A percentile compares a stretch with the other conserved stretches of the same genome.
These are phyloP conservation scores for Eimeria zaria DNA, from an alignment of 169 alveolate species.

Conservation along the genomic window DNA sequence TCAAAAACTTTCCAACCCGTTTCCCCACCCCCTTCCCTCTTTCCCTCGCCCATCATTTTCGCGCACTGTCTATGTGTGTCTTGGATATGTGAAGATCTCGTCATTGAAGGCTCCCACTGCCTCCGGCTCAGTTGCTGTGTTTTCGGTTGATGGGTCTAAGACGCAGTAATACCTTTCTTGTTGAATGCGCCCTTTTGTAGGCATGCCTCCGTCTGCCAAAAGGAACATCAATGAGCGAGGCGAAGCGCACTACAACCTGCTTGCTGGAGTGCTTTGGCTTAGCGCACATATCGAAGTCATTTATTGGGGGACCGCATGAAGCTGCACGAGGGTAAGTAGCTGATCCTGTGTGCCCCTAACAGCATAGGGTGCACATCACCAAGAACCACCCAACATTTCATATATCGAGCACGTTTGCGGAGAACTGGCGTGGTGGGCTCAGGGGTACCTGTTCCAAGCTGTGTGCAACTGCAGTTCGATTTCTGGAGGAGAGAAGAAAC, in stretches of 20 bases:
- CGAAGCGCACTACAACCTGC: slow-evolving; percentile 40
- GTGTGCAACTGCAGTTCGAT: slow-evolving; percentile 86
- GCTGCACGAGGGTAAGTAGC: slow-evolving; percentile 70
- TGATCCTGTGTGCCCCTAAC: neutral
- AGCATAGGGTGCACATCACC: neutral
- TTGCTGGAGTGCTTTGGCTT: slow-evolving; percentile 65
- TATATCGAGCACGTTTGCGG: neutral
- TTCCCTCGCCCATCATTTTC: neutral
- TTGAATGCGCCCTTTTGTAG: neutral
- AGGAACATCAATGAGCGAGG: slow-evolving; percentile 50
- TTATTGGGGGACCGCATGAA: slow-evolving; percentile 63
- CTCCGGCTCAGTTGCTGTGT: neutral
- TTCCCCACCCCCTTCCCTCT: neutral
- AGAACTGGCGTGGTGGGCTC: neutral
- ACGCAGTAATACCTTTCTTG: neutral
- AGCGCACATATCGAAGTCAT: slow-evolving; percentile 60
- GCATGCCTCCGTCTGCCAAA: slow-evolving; percentile 57
- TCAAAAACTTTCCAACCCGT: neutral
- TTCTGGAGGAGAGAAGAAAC: slow-evolving; percentile 91
- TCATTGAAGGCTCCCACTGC: neutral
- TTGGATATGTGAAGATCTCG: neutral
- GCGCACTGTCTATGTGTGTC: neutral
- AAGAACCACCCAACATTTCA: neutral
- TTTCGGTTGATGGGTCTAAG: neutral
- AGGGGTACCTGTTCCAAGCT: neutral